These are phyloP conservation scores for Myxozyma monticola DNA, from an alignment of 805 yeast species.

Conservation along the genomic window DNA sequence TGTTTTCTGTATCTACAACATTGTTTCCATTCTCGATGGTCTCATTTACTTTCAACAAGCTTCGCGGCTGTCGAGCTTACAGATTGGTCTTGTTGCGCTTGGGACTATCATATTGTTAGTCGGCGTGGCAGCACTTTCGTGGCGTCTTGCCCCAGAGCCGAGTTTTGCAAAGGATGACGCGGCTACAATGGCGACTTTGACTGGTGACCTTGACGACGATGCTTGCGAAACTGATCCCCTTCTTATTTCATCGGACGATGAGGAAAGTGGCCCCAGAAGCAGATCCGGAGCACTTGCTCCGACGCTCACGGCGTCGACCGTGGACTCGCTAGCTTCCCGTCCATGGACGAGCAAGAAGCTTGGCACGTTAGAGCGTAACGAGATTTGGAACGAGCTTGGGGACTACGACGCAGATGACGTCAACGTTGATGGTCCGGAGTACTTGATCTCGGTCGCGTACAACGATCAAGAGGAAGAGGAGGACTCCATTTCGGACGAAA, in stretches of 20 bases:
- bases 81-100: conserved; percentile 49
- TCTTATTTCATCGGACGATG: conserved; percentile 11
- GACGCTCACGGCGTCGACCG: conserved; percentile 5
- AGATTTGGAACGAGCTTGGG: conserved; percentile 28
- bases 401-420: conserved; percentile 24
- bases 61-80: conserved; percentile 39
- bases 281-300: conserved; percentile 1
- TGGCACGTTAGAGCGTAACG: conserved; percentile 24
- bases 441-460: conserved; percentile 20
- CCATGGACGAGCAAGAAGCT: conserved; percentile 28
- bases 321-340: neutral
- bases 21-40: conserved; percentile 66
- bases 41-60: conserved; percentile 59
- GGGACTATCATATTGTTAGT: conserved; percentile 46
- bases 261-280: conserved; percentile 16
- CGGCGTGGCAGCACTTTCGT: conserved; percentile 70
- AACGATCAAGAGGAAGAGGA: conserved; percentile 20
- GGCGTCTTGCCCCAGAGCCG: conserved; percentile 43
- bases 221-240: conserved; percentile 24
- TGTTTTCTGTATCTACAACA: conserved; percentile 79
- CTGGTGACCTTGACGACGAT: conserved; percentile 8
- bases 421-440: conserved; percentile 12
- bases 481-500: conserved; percentile 26
- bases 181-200: conserved; percentile 13
- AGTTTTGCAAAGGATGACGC: conserved; percentile 17